These are phyloP conservation scores for Talaromyces sp. DNA, from an alignment of 2,329 filamentous ascomycete species.

Conservation along the genomic window DNA sequence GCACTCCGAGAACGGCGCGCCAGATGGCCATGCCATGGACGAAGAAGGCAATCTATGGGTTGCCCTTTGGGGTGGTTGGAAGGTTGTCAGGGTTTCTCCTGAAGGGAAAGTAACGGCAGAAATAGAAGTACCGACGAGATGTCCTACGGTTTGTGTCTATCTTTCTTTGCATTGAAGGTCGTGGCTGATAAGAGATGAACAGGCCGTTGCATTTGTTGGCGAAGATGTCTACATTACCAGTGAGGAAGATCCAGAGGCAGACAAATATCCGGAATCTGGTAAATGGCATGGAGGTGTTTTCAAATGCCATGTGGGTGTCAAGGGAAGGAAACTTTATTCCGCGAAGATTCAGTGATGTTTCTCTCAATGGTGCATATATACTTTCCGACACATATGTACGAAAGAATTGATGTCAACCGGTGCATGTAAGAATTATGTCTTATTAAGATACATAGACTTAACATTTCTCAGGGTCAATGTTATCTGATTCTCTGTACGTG, in stretches of 20 bases:
- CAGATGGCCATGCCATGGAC: constrained; percentile 77
- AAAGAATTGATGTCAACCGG: no score
- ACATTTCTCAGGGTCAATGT: background rate
- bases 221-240: constrained; percentile 11
- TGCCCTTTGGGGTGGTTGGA: constrained; percentile 65
- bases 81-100: constrained; percentile 64
- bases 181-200: background rate
- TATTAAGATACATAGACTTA: background rate
- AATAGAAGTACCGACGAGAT: constrained; percentile 60
- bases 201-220: constrained; percentile 10
- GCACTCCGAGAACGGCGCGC: constrained; percentile 46
- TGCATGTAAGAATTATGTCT: background rate
- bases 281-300: constrained; percentile 10
- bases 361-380: background rate
- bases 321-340: constrained; percentile 5
- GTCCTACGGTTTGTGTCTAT: constrained; percentile 7
- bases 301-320: constrained; percentile 10
- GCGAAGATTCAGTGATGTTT: constrained; percentile 2
- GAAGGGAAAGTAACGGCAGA: constrained; percentile 63
- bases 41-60: constrained; percentile 74
- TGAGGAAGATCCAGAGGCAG: constrained; percentile 8
- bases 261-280: constrained; percentile 8
- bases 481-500: background rate
- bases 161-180: background rate
- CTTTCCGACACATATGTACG: background rate